Conservation (phyloP, 1,139 yeast species). For the Hyphopichia pseudoburtonii region DNA sequence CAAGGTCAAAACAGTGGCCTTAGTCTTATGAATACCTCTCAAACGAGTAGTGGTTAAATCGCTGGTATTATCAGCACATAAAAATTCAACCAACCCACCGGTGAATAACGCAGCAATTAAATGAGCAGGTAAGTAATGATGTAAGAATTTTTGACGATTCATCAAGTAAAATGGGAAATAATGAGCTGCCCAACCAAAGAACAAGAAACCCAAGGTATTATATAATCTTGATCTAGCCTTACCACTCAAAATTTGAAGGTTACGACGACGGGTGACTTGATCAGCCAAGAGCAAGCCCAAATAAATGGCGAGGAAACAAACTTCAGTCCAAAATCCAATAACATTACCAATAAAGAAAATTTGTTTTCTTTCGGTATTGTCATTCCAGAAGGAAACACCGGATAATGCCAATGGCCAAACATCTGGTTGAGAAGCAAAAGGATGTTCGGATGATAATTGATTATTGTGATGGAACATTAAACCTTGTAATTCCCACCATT, state of each 20-base stretch:
- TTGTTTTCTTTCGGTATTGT: constrained; percentile 61
- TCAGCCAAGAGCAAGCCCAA: constrained; percentile 68
- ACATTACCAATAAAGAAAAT: constrained; percentile 86
- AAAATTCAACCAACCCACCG: constrained; percentile 79
- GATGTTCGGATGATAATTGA: constrained; percentile 83
- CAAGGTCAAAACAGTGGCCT: constrained; percentile 34
- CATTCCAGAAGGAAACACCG: constrained; percentile 97
- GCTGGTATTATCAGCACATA: constrained; percentile 62
- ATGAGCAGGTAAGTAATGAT: constrained; percentile 96
- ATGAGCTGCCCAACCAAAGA: constrained; percentile 85
- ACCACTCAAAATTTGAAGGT: constrained; percentile 55
- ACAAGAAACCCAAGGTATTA: constrained; percentile 80
- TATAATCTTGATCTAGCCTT: constrained; percentile 72
- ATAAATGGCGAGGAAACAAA: constrained; percentile 63
- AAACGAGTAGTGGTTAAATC: constrained; percentile 18
- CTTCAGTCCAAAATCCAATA: constrained; percentile 90
- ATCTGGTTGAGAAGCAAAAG: constrained; percentile 91
- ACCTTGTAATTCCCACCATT: constrained; percentile 87
- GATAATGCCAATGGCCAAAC: constrained; percentile 91
- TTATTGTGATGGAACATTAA: constrained; percentile 93
- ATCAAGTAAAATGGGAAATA: constrained; percentile 88
- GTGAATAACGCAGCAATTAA: constrained; percentile 80
- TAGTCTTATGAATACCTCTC: constrained; percentile 23
- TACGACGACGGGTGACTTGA: constrained; percentile 75
- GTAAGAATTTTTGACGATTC: constrained; percentile 92